Conservation (phyloP, 306 rosid genomes). For the Bauhinia variegata region DNA sequence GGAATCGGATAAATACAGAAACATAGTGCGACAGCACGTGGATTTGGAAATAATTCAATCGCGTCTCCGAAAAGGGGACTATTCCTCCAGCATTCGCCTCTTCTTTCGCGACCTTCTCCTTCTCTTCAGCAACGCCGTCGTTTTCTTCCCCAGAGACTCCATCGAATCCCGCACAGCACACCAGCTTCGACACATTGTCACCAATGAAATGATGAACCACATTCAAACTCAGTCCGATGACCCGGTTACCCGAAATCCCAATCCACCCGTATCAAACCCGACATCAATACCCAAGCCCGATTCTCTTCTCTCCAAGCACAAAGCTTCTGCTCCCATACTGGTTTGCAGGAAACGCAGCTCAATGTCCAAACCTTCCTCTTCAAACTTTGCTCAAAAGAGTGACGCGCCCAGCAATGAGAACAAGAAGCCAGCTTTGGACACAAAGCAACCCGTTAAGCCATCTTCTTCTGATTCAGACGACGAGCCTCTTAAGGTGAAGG, state of each 20-base stretch:
- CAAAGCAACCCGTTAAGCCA: conserved; percentile 46
- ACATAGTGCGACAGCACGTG: conserved; percentile 57
- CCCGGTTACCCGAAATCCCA: conserved; percentile 38
- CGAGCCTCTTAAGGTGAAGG: conserved; percentile 55
- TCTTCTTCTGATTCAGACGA: conserved; percentile 46
- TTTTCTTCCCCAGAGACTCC: conserved; percentile 64
- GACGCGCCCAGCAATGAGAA: conserved; percentile 46
- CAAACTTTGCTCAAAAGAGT: conserved; percentile 46
- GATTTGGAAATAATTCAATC: conserved; percentile 62
- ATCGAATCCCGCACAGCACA: conserved; percentile 46
- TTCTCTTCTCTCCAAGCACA: conserved; percentile 58
- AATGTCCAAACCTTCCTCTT: conserved; percentile 53
- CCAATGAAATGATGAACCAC: conserved; percentile 45
- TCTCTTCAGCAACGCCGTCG: conserved; percentile 60
- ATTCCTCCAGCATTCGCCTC: conserved; percentile 45
- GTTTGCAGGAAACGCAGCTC: conserved; percentile 80
- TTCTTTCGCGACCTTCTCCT: conserved; percentile 71
- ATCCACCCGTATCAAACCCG: conserved; percentile 41
- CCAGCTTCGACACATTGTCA: conserved; percentile 49
- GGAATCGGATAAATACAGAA: conserved; percentile 64
- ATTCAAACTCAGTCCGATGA: conserved; percentile 34
- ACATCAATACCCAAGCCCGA: conserved; percentile 44
- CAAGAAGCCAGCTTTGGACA: conserved; percentile 45
- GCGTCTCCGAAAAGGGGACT: conserved; percentile 55
- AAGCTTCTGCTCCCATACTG: conserved; percentile 64